Base-by-base conservation (phyloP, 225 moss, liverwort and hornwort species). In the Sphagnum tenellum region DNA sequence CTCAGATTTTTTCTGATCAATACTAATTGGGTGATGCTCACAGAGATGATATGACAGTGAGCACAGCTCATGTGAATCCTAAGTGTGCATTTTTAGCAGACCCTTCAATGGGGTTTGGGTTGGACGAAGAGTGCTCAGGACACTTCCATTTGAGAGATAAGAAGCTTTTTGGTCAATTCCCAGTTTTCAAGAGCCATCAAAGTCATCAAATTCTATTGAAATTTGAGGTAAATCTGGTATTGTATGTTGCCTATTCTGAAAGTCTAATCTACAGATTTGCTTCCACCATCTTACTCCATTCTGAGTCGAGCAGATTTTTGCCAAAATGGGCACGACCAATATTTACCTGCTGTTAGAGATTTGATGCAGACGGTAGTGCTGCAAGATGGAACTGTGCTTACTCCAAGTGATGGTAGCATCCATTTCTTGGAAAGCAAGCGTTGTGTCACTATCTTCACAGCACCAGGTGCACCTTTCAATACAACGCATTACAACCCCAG, bases 401-500 rank as follows among this genome's bases (percentile, higher is more conserved):
- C 71, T 64, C 48, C 66, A 54, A 61, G 69, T 56, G 84, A 81
- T 69, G 73, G 50, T 48, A 78, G 71, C 64, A 59, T 13, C 48
- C 71, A 69, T 29, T 85, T 78, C 47, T 29, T 9, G 56, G 75
- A 57, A 54, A 64, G 78, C 62, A 67, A 78, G 65, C 72, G 81
- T 54, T 85, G 84, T 63, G 62, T 85, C 67, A 85, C 84, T 6
- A 80, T 84, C 71, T 73, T 85, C 9, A 81, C 81, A 76, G 77
- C 73, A 44, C 84, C 84, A 72, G 78, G 84, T 85, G 62, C 78
- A 12, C 46, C 29, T 29, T 29, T 29, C 29, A 29, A 29, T 29
- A 29, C 29, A 29, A 29, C 29, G 1, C 29, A 29, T 0, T 29
- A 29, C 29, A 29, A 29, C 29, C 29, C 29, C 29, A 29, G 29